Base-by-base conservation (phyloP, 2,329 filamentous ascomycete genomes). In the Pezicula rhizophila region DNA sequence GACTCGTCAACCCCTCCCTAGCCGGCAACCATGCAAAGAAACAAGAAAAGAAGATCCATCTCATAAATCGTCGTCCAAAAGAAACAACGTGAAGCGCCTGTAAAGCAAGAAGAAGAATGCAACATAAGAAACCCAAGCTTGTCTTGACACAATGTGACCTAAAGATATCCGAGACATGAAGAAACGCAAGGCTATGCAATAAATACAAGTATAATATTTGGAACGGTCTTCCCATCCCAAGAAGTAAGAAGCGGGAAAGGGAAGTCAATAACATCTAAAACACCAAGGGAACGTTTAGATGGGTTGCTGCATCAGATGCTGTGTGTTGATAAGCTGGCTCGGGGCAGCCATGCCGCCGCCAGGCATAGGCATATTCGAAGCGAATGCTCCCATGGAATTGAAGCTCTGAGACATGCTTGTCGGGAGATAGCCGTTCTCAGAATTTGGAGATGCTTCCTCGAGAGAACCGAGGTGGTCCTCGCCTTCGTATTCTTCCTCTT, bases 401-500 rank as follows among this genome's bases (percentile, higher is more conserved):
- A 57, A 63, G 42, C 43, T 51, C 23, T 60, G 57, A 18, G 53
- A 43, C 55, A 62, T 57, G 52, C 50, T 60, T 6, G 54, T 55
- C 23, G 60, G 60, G 11, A 84, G 67, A 64, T 86, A 87, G 47
- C 80, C 80, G 56, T 76, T 73, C 56, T 87, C 82, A 0, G 85
- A 87, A 42, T 78, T 82, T 14, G 88, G 86, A 11, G 87, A 90
- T 15, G 85, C 82, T 55, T 91, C 87, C 55, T 89, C 88, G 25
- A 91, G 78, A 35, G 88, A 85, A 46, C 86, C 85, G 48, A 92
- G 82, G 26, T 91, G 87, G 58, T 93, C 88, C 57, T 95, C 89
- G 52, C 92, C 89, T 33, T 81, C 84, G 59, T 77, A 84, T 47
- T 93, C 87, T 62, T 95, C 89, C 49, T 92, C 90, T 35, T 86